These are phyloP conservation scores for slime mould (Dictyostelium discoideum) DNA, from an alignment of 78 protist species.

Conservation along the genomic window dicty_2.7 NC_007090.3:3219001-3219500, in stretches of 20 bases:
- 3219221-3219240: neutral
- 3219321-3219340: constrained; percentile 13
- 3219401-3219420: constrained; percentile 58
- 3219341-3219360: constrained; percentile 27
- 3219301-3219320: constrained; percentile 63
- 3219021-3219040: constrained; percentile 54
- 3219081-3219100: neutral
- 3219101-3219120: neutral
- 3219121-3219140: neutral
- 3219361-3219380: constrained; percentile 56
- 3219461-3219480: constrained; percentile 21
- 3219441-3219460: constrained; percentile 29
- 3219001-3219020: constrained; percentile 15
- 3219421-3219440: constrained; percentile 60
- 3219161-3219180: neutral
- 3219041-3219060: constrained; percentile 64
- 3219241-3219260: neutral
- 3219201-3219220: neutral
- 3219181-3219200: no score
- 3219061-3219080: constrained; percentile 14
- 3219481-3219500: constrained; percentile 21
- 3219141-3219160: neutral
- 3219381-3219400: constrained; percentile 70
- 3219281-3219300: constrained; percentile 62
- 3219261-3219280: constrained; percentile 25